phyloP scores from a whole-genome alignment of 1,139 yeast genomes.

The Blastobotrys serpentis region DNA sequence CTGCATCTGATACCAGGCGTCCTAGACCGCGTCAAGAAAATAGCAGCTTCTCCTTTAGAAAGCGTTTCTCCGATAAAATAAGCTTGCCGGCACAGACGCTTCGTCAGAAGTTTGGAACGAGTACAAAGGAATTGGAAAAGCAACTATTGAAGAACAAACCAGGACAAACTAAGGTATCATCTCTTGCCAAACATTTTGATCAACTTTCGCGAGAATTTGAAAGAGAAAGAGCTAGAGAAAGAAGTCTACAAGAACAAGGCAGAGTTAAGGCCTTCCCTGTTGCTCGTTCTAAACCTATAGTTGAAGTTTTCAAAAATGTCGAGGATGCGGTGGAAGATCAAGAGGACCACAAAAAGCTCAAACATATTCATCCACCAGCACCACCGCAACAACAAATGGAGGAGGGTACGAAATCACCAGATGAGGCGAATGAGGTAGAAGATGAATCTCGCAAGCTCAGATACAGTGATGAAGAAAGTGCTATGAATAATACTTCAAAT shows the following conservation, averaged over 20 bases:
- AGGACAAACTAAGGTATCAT: conserved; percentile 35
- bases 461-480: not conserved
- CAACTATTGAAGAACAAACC: conserved; percentile 27
- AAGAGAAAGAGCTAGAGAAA: conserved; percentile 78
- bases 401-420: not conserved
- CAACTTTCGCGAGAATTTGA: conserved; percentile 83
- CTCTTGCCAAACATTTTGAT: conserved; percentile 60
- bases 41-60: conserved; percentile 16
- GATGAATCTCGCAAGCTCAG: not conserved
- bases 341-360: not conserved
- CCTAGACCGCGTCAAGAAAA: not conserved
- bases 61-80: conserved; percentile 25
- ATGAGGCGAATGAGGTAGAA: not conserved
- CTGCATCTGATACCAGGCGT: not conserved
- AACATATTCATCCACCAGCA: not conserved
- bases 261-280: conserved; percentile 75
- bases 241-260: conserved; percentile 57
- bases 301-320: conserved; percentile 85
- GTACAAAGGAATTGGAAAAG: conserved; percentile 34
- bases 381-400: not conserved
- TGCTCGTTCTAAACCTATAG: conserved; percentile 79
- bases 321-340: conserved; percentile 72
- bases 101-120: conserved; percentile 29
- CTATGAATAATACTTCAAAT: conserved; percentile 1
- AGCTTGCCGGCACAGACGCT: conserved; percentile 24